phyloP scores from a whole-genome alignment of 2,329 filamentous ascomycete species.

The Microcyclosporella mali region DNA sequence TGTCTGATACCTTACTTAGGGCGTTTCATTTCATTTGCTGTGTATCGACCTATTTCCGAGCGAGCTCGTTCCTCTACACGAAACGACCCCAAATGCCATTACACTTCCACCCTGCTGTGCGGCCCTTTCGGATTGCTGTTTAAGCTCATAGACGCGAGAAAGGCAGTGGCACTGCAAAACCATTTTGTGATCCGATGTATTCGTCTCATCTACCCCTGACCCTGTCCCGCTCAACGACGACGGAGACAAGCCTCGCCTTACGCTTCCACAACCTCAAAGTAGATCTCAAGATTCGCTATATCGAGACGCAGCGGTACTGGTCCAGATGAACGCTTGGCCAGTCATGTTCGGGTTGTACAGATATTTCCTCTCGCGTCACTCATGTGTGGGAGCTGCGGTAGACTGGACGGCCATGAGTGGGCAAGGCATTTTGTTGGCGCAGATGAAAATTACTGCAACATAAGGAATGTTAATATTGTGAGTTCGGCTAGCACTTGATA shows the following conservation, averaged over 20 bases:
- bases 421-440: conserved; percentile 49
- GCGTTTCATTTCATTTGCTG: too few relatives aligned
- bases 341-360: conserved; percentile 51
- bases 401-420: conserved; percentile 53
- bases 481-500: too few relatives aligned
- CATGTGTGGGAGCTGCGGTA: conserved; percentile 32
- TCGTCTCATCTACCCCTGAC: conserved; percentile 18
- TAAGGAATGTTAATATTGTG: background rate
- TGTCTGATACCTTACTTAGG: too few relatives aligned
- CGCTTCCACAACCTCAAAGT: conserved; percentile 38
- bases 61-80: too few relatives aligned
- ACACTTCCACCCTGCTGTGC: too few relatives aligned
- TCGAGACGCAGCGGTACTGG: conserved; percentile 39
- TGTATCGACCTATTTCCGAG: too few relatives aligned
- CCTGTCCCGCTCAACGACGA: conserved; percentile 43
- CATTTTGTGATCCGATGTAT: conserved; percentile 11
- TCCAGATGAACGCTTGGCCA: conserved; percentile 34
- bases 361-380: conserved; percentile 50
- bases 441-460: conserved; percentile 40
- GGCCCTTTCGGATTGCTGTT: too few relatives aligned
- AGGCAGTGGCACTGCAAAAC: too few relatives aligned
- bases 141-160: too few relatives aligned
- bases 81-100: too few relatives aligned
- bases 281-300: conserved; percentile 39
- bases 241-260: conserved; percentile 39